Percentiles rank a stretch among this genome's conserved stretches.
Evolutionary conservation across 148 eudicot species (phyloP).

Genomic region (Chenopodium album): DNA sequence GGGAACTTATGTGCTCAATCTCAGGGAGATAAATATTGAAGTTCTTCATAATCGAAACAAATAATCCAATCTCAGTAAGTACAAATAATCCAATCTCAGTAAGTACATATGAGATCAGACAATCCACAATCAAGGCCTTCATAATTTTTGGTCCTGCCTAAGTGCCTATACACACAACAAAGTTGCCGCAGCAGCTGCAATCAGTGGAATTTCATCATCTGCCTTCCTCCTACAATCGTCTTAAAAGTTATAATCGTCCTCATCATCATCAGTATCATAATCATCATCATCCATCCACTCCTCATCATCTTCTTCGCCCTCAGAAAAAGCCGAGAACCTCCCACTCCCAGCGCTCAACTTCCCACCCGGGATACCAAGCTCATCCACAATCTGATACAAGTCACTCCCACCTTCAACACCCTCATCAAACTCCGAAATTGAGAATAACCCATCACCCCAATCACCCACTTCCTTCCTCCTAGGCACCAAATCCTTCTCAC

Average conservation of each 20-base stretch:
- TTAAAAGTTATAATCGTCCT: conserved; percentile 44
- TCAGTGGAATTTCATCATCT: conserved; percentile 10
- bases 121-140: background rate
- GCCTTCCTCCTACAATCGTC: conserved; percentile 34
- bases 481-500: conserved; percentile 62
- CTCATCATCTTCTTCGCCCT: conserved; percentile 47
- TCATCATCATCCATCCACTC: conserved; percentile 30
- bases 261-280: conserved; percentile 32
- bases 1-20: background rate
- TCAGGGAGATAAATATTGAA: background rate
- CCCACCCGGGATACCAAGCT: conserved; percentile 30
- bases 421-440: conserved; percentile 42
- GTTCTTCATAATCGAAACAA: background rate
- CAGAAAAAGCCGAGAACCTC: conserved; percentile 44
- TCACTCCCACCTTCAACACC: conserved; percentile 22
- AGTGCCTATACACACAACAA: background rate
- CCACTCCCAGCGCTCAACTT: conserved; percentile 24
- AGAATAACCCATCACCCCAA: conserved; percentile 36
- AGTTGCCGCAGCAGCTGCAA: background rate
- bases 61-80: background rate
- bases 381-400: conserved; percentile 49
- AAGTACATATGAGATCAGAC: background rate
- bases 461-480: conserved; percentile 32
- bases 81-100: background rate
- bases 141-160: background rate